Evolutionary conservation across 164 flowering plant genomes (phyloP).

Genomic region (Vitis vinifera): DNA sequence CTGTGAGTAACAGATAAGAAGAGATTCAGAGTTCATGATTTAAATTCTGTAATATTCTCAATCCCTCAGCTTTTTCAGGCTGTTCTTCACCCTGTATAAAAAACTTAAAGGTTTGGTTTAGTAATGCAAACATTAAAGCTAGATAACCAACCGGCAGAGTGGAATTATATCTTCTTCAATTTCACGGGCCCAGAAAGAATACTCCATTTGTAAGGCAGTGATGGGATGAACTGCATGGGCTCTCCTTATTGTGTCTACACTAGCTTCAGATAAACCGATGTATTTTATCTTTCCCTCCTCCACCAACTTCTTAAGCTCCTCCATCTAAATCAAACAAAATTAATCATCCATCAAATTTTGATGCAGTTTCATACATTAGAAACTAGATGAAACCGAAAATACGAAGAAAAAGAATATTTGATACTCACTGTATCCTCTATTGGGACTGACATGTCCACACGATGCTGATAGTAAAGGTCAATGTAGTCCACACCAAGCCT

Average conservation of each 20-base stretch:
- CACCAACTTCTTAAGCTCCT: constrained; percentile 55
- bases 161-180: constrained; percentile 55
- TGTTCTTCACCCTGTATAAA: background rate
- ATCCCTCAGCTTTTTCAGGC: too few relatives aligned
- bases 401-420: background rate
- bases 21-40: background rate
- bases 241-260: constrained; percentile 49
- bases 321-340: constrained; percentile 30
- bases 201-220: constrained; percentile 61
- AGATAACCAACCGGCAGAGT: constrained; percentile 45
- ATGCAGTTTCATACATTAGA: background rate
- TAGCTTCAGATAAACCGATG: constrained; percentile 63
- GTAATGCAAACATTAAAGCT: background rate
- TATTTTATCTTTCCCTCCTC: constrained; percentile 65
- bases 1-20: constrained; percentile 13
- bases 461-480: constrained; percentile 69
- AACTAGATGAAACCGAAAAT: background rate
- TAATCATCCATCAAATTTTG: background rate
- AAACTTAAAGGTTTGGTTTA: background rate
- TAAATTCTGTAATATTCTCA: too few relatives aligned
- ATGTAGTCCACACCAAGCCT: constrained; percentile 63
- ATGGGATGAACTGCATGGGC: constrained; percentile 68
- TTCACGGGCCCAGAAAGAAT: constrained; percentile 58
- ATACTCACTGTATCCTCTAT: constrained; percentile 63
- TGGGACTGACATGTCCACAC: constrained; percentile 55